Percentiles rank a stretch among this genome's conserved stretches.
These are phyloP conservation scores for Metahyphopichia silvanorum DNA, from an alignment of 805 yeast species.

Conservation along the genomic window DNA sequence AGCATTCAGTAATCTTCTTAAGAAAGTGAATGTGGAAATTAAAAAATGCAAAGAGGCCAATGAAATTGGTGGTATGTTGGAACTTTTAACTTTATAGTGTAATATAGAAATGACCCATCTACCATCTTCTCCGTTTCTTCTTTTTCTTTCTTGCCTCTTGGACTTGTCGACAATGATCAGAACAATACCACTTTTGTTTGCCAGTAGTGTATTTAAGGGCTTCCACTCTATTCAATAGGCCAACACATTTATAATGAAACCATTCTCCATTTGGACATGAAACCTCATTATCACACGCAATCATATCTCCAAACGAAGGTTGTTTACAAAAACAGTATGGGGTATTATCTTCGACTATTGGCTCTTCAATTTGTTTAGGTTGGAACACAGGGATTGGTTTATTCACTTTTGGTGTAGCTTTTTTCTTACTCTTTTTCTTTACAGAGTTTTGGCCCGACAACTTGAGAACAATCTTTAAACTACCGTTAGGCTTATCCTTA, in stretches of 20 bases:
- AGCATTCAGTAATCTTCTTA: constrained; percentile 56
- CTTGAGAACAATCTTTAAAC: constrained; percentile 12
- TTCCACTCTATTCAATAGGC: constrained; percentile 34
- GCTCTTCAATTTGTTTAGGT: constrained; percentile 1
- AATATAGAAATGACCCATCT: background rate
- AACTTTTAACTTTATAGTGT: constrained; percentile 58
- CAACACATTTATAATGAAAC: constrained; percentile 46
- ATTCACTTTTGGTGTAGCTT: constrained; percentile 1
- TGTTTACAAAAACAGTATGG: constrained; percentile 89
- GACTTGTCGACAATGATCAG: constrained; percentile 24
- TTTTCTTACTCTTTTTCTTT: constrained; percentile 2
- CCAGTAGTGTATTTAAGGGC: constrained; percentile 33
- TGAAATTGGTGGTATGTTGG: constrained; percentile 90
- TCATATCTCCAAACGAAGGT: constrained; percentile 93
- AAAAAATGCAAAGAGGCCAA: constrained; percentile 82
- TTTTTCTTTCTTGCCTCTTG: constrained; percentile 8
- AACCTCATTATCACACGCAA: constrained; percentile 79
- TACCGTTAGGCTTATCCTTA: constrained; percentile 4
- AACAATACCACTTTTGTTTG: constrained; percentile 38
- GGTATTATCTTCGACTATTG: constrained; percentile 15
- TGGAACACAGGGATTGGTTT: background rate
- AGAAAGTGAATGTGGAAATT: constrained; percentile 65
- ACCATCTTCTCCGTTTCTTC: constrained; percentile 10
- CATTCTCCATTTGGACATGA: constrained; percentile 43
- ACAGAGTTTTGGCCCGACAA: constrained; percentile 1